phyloP scores from a whole-genome alignment of 2,329 filamentous ascomycete species.

The Gaeumannomyces tritici region DNA sequence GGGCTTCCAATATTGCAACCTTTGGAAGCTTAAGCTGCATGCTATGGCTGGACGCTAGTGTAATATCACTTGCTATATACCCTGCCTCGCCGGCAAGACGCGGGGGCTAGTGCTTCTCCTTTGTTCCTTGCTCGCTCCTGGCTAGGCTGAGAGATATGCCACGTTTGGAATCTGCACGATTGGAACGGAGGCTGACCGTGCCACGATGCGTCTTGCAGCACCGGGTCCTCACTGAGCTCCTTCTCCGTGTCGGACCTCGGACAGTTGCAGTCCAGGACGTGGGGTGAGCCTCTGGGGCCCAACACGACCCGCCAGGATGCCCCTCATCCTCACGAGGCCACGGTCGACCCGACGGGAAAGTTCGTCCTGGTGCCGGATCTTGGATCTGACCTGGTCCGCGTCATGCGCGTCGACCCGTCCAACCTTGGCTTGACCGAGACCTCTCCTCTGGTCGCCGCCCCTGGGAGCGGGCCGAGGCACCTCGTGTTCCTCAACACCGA shows the following conservation, averaged over 20 bases:
- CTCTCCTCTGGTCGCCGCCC: slow-evolving; percentile 28
- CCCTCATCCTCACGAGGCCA: slow-evolving; percentile 54
- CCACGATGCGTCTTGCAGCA: slow-evolving; percentile 17
- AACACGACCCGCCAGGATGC: slow-evolving; percentile 40
- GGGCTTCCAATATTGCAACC: too few relatives aligned
- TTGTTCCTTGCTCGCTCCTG: too few relatives aligned
- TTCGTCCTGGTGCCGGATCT: slow-evolving; percentile 59
- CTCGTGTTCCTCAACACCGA: slow-evolving; percentile 39
- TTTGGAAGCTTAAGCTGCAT: not conserved
- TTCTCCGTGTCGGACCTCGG: slow-evolving; percentile 32
- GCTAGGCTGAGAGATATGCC: too few relatives aligned
- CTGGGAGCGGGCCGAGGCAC: slow-evolving; percentile 57
- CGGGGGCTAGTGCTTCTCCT: not conserved
- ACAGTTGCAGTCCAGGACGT: slow-evolving; percentile 27
- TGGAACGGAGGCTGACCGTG: not conserved
- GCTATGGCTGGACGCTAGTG: not conserved
- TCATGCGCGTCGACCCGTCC: slow-evolving; percentile 37
- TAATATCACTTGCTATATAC: not conserved
- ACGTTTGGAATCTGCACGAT: not conserved
- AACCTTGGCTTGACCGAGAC: slow-evolving; percentile 30
- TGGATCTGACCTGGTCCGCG: slow-evolving; percentile 51
- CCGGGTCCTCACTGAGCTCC: slow-evolving; percentile 30
- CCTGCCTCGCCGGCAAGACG: not conserved
- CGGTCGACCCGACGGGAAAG: slow-evolving; percentile 54
- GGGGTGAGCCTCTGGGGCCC: slow-evolving; percentile 24